Conservation (phyloP, 2,329 filamentous ascomycete genomes). For the Alternaria longipes region DNA sequence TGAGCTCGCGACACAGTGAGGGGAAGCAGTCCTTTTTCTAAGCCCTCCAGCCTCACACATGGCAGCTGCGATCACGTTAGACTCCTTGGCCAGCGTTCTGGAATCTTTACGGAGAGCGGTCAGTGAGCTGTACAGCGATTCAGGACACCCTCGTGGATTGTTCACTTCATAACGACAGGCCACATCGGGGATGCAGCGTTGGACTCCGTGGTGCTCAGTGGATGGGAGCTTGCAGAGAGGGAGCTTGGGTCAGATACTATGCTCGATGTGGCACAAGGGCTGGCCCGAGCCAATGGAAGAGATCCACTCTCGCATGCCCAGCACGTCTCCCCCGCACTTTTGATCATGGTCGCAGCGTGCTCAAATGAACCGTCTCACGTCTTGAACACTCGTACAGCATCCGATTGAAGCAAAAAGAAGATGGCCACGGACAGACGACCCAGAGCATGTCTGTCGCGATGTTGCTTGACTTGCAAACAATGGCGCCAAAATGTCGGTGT, state of each 20-base stretch:
- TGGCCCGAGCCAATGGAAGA: slow-evolving; percentile 23
- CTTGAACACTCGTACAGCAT: background rate
- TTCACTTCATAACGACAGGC: slow-evolving; percentile 15
- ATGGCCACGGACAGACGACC: background rate
- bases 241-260: slow-evolving; percentile 16
- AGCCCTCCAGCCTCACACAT: slow-evolving; percentile 8
- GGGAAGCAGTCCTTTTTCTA: slow-evolving; percentile 28
- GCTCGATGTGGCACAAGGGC: slow-evolving; percentile 1
- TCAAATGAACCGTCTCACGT: slow-evolving; percentile 7
- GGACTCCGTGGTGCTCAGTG: slow-evolving; percentile 20
- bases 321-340: slow-evolving; percentile 23
- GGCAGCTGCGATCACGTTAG: slow-evolving; percentile 7
- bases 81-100: slow-evolving; percentile 15
- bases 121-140: slow-evolving; percentile 17
- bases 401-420: background rate
- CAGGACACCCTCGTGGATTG: slow-evolving; percentile 8
- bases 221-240: slow-evolving; percentile 7
- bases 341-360: slow-evolving; percentile 10
- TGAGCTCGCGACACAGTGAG: slow-evolving; percentile 17
- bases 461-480: background rate
- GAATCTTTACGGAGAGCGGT: slow-evolving; percentile 17
- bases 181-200: slow-evolving; percentile 21
- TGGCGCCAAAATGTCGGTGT: slow-evolving; percentile 32
- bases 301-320: slow-evolving; percentile 15
- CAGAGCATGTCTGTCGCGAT: background rate